phyloP scores from a whole-genome alignment of 2,329 filamentous ascomycete genomes.

The Helotiales sp. region DNA sequence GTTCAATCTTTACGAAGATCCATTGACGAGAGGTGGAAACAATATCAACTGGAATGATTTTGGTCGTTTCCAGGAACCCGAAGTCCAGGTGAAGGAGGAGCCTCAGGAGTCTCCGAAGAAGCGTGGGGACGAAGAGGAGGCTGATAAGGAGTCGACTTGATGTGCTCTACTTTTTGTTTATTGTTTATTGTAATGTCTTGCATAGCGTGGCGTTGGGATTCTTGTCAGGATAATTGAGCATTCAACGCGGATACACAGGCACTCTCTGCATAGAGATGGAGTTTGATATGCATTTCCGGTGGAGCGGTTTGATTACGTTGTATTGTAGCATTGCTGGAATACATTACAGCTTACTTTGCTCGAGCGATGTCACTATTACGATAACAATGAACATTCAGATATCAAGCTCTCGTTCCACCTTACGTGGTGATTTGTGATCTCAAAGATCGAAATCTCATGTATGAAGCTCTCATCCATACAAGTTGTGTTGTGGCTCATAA shows the following conservation, averaged over 20 bases:
- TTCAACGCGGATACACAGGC: neutral
- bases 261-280: conserved; percentile 11
- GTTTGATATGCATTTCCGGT: conserved; percentile 16
- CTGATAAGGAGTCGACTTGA: neutral
- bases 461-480: neutral
- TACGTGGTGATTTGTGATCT: neutral
- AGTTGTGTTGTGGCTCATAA: neutral
- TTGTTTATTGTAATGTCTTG: conserved; percentile 14
- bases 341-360: neutral
- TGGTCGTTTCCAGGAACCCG: conserved; percentile 14
- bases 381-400: neutral
- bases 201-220: conserved; percentile 28
- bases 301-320: neutral
- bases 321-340: neutral
- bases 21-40: conserved; percentile 13
- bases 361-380: neutral
- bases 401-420: neutral
- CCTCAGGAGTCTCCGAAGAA: conserved; percentile 19
- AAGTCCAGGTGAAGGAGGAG: conserved; percentile 26
- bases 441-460: no score
- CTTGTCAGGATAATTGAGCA: conserved; percentile 8
- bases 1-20: conserved; percentile 37
- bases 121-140: conserved; percentile 4
- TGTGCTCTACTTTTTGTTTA: neutral
- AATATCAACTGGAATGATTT: conserved; percentile 32